Percentiles rank a stretch among this genome's conserved stretches.
Evolutionary conservation across 331 rosid species (phyloP).

Genomic region (Pyrus hybrid): DNA sequence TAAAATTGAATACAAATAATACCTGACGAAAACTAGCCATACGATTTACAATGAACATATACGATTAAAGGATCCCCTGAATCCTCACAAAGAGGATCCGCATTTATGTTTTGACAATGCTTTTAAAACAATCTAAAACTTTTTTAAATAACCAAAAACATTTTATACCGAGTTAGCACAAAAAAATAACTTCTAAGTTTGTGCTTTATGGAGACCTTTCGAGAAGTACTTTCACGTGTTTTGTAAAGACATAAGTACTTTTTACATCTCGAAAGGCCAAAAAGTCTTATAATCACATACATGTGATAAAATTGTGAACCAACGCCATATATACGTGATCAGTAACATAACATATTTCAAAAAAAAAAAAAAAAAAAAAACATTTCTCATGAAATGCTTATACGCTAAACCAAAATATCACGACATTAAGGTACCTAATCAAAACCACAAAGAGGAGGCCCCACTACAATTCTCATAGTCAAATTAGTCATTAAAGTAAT

Average conservation of each 20-base stretch:
- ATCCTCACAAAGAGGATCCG: no score
- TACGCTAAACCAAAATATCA: not conserved
- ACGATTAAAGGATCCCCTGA: no score
- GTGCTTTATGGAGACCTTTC: no score
- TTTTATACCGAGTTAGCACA: no score
- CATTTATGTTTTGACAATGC: no score
- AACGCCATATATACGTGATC: not conserved
- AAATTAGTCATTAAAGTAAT: not conserved
- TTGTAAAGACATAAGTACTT: not conserved
- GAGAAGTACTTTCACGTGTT: no score
- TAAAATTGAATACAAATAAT: no score
- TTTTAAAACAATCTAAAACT: no score
- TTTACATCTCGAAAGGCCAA: not conserved
- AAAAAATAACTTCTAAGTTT: no score
- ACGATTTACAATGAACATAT: no score
- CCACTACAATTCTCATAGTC: not conserved
- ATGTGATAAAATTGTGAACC: not conserved
- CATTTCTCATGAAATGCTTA: not conserved
- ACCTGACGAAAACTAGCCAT: accelerated
- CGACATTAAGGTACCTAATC: not conserved
- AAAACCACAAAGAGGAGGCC: not conserved
- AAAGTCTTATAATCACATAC: not conserved
- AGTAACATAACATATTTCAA: not conserved
- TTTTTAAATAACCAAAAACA: no score
- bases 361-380: no score